Evolutionary conservation across 192 early-diverging fungal species (phyloP).

Genomic region (Polychytrium aggregatum): DNA sequence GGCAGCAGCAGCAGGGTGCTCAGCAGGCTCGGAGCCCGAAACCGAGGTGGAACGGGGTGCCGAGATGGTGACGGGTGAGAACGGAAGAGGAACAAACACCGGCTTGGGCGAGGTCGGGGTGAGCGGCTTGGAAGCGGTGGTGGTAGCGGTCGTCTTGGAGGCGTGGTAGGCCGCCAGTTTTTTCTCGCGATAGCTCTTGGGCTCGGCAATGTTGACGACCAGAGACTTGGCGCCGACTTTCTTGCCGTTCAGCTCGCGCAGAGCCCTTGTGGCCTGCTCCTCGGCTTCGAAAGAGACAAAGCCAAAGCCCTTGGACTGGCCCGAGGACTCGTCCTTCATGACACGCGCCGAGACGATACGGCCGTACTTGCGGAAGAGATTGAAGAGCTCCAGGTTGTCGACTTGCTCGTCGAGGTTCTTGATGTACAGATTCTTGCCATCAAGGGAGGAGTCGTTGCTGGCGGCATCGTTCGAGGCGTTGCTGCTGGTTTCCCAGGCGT

Average conservation of each 20-base stretch:
- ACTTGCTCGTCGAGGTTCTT: conserved; percentile 35
- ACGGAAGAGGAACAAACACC: no score
- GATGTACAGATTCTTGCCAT: conserved; percentile 35
- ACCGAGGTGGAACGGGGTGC: no score
- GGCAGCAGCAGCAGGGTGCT: no score
- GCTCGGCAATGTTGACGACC: conserved; percentile 42
- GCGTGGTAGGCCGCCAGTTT: conserved; percentile 28
- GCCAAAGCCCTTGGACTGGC: conserved; percentile 35
- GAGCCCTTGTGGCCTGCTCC: conserved; percentile 19
- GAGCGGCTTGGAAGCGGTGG: no score
- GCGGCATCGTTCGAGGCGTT: background rate
- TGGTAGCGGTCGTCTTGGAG: conserved; percentile 13
- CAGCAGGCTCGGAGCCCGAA: no score
- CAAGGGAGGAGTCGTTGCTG: conserved; percentile 7
- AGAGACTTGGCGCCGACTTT: conserved; percentile 16
- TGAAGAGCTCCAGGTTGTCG: conserved; percentile 30
- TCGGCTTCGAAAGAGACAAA: conserved; percentile 29
- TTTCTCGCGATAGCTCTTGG: conserved; percentile 29
- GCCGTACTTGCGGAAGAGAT: conserved; percentile 29
- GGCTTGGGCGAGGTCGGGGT: no score
- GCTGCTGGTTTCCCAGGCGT: no score
- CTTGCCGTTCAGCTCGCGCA: conserved; percentile 29
- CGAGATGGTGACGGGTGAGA: no score
- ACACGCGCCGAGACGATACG: conserved; percentile 30
- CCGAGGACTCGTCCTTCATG: conserved; percentile 35